Evolutionary conservation across 352 stramenopile genomes (phyloP), one percentile per base, ranked within the genome.

Genomic region (Thraustotheca clavata): DNA sequence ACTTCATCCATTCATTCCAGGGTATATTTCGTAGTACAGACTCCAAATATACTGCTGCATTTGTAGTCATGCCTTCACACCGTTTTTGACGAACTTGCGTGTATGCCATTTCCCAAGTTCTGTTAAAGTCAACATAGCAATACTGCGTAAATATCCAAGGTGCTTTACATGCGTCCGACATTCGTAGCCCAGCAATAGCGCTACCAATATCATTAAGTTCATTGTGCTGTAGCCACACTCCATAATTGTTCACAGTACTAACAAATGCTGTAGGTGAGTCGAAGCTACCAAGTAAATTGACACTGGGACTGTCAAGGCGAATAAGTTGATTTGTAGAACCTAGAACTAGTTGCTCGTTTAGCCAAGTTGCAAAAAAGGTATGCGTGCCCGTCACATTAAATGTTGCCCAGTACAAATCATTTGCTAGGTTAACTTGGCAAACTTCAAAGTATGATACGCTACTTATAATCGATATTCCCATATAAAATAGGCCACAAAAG

Each of bases 111-210:
- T 9, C 4, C 54, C 54, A 62, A 6, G 3, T 1, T 16, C 50
- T 7, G 6, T 49, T 31, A 24, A 49, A 62, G 54, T 62, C 54
- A 26, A 62, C 20, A 16, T 32, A 62, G 24, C 54, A 62, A 29
- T 62, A 62, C 20, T 49, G 54, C 20, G 54, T 62, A 26, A 49
- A 62, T 12, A 62, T 62, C 54, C 54, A 62, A 20, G 54, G 54
- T 26, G 34, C 35, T 11, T 29, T 49, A 29, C 54, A 62, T 7
- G 14, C 54, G 22, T 62, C 54, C 54, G 34, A 47, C 4, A 26
- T 8, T 8, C 54, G 54, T 14, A 62, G 18, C 1, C 54, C 54
- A 5, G 24, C 34, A n/a, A 62, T 62, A 9, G 54, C 12, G 33
- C 9, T 26, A 27, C 50, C 33, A 27, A 62, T 49, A 11, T 24